Evolutionary conservation across 2,329 filamentous ascomycete species (phyloP).

Genomic region (Neonectria sp.): DNA sequence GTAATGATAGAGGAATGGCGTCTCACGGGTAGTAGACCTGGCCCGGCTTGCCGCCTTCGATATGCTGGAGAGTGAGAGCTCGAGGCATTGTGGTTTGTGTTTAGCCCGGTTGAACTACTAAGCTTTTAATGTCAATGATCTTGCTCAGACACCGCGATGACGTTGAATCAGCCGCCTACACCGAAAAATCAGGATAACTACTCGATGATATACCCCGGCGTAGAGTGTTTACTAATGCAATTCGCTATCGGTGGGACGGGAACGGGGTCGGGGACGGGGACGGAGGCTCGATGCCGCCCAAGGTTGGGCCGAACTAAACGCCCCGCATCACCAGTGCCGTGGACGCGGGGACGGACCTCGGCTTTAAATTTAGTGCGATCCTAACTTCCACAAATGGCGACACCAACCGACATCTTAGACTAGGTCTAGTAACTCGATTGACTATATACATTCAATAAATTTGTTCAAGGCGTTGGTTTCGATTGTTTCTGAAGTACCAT

Average conservation of each 20-base stretch:
- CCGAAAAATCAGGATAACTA: background rate
- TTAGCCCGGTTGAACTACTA: background rate
- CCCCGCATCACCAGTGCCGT: slow-evolving; percentile 25
- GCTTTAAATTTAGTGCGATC: slow-evolving; percentile 4
- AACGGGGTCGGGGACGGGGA: slow-evolving; percentile 14
- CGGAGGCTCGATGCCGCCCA: slow-evolving; percentile 10
- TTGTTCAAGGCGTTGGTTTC: too few species aligned
- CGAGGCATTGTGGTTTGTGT: slow-evolving; percentile 60
- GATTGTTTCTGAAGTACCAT: background rate
- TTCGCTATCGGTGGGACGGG: slow-evolving; percentile 1
- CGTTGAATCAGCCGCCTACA: background rate
- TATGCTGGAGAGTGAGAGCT: slow-evolving; percentile 75
- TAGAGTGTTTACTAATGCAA: slow-evolving; percentile 18
- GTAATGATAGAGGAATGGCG: background rate
- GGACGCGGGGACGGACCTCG: slow-evolving; percentile 24
- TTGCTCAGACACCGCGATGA: background rate
- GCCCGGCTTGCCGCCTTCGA: slow-evolving; percentile 84
- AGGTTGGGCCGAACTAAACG: slow-evolving; percentile 22
- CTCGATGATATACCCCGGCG: slow-evolving; percentile 9
- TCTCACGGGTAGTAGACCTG: slow-evolving; percentile 86
- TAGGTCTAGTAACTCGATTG: background rate
- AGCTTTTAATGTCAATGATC: background rate
- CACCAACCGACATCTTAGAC: background rate
- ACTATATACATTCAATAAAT: background rate
- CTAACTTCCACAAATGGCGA: slow-evolving; percentile 7